Percentiles rank a stretch among this genome's conserved stretches.
These are phyloP conservation scores for Phlebopus sp. DNA, from an alignment of 1,284 basidiomycete species.

Conservation along the genomic window DNA sequence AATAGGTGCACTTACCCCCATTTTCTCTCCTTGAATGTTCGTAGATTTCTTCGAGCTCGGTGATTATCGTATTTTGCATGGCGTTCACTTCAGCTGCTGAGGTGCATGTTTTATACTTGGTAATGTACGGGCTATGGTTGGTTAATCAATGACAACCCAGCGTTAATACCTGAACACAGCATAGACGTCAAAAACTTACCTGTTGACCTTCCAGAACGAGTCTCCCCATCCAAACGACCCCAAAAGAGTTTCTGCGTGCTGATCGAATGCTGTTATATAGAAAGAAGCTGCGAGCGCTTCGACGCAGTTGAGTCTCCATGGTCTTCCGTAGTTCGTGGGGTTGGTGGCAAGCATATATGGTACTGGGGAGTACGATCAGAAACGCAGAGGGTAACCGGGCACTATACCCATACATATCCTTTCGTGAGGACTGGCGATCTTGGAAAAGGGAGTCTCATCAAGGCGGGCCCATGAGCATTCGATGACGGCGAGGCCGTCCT, in stretches of 20 bases:
- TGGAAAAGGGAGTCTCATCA: slow-evolving; percentile 91
- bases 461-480: slow-evolving; percentile 97
- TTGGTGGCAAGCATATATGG: slow-evolving; percentile 92
- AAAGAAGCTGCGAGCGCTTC: slow-evolving; percentile 93
- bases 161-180: not conserved
- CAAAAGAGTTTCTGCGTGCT: slow-evolving; percentile 75
- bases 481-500: slow-evolving; percentile 87
- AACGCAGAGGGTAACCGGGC: not conserved
- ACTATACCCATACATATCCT: slow-evolving; percentile 64
- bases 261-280: slow-evolving; percentile 83
- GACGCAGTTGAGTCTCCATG: slow-evolving; percentile 88
- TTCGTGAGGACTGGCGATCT: slow-evolving; percentile 92
- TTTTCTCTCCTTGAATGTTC: slow-evolving; percentile 21
- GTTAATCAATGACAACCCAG: not conserved
- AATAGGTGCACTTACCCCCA: slow-evolving; percentile 16
- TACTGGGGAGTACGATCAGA: slow-evolving; percentile 46
- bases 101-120: slow-evolving; percentile 70
- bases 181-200: slow-evolving; percentile 36
- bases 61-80: slow-evolving; percentile 73
- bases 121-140: slow-evolving; percentile 53
- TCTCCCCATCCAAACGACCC: slow-evolving; percentile 86
- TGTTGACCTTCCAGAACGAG: slow-evolving; percentile 83
- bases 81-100: slow-evolving; percentile 60
- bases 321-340: slow-evolving; percentile 94
- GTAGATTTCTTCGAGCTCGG: slow-evolving; percentile 58